A percentile compares a stretch with the other conserved stretches of the same genome.
Evolutionary conservation across 75 land plant genomes (phyloP).

Genomic region (Chamaecyparis obtusa): DNA sequence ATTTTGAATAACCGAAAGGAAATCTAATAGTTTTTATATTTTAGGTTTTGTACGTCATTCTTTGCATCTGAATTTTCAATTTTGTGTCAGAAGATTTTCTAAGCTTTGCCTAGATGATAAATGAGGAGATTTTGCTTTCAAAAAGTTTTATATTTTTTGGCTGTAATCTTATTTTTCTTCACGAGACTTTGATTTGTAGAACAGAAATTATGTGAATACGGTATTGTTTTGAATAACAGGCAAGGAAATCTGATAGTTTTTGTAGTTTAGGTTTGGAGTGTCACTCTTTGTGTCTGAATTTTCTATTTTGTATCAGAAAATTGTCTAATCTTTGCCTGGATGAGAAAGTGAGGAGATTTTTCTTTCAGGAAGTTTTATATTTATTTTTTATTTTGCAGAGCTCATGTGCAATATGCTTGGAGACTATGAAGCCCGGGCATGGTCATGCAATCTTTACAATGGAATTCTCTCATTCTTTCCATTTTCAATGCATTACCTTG

Average conservation of each 20-base stretch:
- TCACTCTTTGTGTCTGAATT: too few relatives aligned
- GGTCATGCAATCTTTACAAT: slow-evolving; percentile 79
- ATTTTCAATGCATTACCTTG: slow-evolving; percentile 69
- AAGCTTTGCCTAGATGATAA: background rate
- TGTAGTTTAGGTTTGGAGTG: too few relatives aligned
- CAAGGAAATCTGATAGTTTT: too few relatives aligned
- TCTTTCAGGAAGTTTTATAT: background rate
- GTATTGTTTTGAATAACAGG: too few relatives aligned
- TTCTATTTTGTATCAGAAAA: too few relatives aligned
- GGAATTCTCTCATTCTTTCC: slow-evolving; percentile 83
- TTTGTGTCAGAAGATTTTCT: too few relatives aligned
- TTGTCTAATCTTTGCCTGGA: too few relatives aligned
- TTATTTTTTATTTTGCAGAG: slow-evolving; percentile 26
- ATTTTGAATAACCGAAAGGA: background rate
- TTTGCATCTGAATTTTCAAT: background rate
- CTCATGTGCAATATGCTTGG: slow-evolving; percentile 79
- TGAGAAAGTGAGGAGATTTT: background rate
- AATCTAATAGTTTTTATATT: background rate
- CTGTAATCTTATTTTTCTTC: too few relatives aligned
- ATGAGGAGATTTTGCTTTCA: background rate
- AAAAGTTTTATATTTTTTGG: background rate
- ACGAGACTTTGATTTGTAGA: too few relatives aligned
- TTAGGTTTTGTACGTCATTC: background rate
- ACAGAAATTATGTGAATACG: too few relatives aligned
- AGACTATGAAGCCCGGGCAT: slow-evolving; percentile 38